Percentiles rank a stretch among this genome's conserved stretches.
These are phyloP conservation scores for Triticum turgidum DNA, from an alignment of 176 grass and related monocot species.

Conservation along the genomic window DNA sequence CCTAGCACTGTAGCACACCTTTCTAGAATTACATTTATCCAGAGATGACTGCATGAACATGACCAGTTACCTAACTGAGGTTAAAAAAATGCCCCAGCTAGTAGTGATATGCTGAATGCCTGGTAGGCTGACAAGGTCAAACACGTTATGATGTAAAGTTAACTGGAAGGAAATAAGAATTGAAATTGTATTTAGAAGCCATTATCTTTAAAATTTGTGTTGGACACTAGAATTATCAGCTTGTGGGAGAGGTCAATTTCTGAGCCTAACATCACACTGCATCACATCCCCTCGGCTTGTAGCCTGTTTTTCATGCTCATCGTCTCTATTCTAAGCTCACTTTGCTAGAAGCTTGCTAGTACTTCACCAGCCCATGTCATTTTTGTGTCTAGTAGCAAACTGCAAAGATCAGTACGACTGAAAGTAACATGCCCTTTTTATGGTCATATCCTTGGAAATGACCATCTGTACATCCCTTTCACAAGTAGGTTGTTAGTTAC, in stretches of 20 bases:
- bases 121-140: no score
- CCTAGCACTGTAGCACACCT: neutral
- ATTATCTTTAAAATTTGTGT: neutral
- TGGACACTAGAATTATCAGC: neutral
- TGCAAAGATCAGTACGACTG: neutral
- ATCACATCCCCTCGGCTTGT: neutral
- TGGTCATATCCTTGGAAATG: conserved; percentile 18
- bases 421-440: neutral
- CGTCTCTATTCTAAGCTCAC: neutral
- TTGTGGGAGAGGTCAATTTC: no score
- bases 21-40: no score
- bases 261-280: no score
- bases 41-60: no score
- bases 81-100: no score
- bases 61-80: no score
- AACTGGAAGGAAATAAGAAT: no score
- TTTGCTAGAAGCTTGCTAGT: neutral
- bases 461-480: conserved; percentile 10
- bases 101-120: no score
- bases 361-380: neutral
- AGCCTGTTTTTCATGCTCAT: neutral
- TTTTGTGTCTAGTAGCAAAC: neutral
- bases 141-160: no score
- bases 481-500: neutral
- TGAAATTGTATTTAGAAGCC: neutral